Conservation (phyloP, 208 protist species). For the Blastocrithidia nonstop region DNA sequence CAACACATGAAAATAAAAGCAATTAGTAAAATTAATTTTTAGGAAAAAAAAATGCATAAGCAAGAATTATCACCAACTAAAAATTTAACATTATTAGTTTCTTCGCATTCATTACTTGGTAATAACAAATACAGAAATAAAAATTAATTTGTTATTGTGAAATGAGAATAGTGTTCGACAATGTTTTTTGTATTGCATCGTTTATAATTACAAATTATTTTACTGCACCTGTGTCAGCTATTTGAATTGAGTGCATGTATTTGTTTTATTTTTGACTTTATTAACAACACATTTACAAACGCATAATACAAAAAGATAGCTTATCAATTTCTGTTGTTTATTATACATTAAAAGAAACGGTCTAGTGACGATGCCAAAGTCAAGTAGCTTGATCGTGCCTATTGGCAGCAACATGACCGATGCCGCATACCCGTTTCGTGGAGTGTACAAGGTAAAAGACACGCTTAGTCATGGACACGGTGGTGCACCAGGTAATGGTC, state of each 20-base stretch:
- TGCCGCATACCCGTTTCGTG: constrained; percentile 69
- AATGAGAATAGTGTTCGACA: too few relatives aligned
- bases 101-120: too few relatives aligned
- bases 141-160: too few relatives aligned
- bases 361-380: constrained; percentile 5
- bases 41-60: too few relatives aligned
- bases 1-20: too few relatives aligned
- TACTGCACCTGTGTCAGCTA: background rate
- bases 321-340: background rate
- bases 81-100: too few relatives aligned
- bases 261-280: too few relatives aligned
- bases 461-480: constrained; percentile 72
- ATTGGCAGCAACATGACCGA: constrained; percentile 78
- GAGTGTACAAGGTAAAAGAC: constrained; percentile 37
- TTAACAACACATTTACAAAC: background rate
- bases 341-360: background rate
- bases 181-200: too few relatives aligned
- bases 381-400: constrained; percentile 12
- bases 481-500: constrained; percentile 15
- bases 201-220: background rate
- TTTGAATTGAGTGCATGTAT: constrained; percentile 1
- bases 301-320: background rate
- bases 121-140: too few relatives aligned
- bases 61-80: too few relatives aligned
- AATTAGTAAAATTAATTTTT: too few relatives aligned